These are phyloP conservation scores for Aspergillus pseudoviridinutans DNA, from an alignment of 2,329 filamentous ascomycete species.

Conservation along the genomic window DNA sequence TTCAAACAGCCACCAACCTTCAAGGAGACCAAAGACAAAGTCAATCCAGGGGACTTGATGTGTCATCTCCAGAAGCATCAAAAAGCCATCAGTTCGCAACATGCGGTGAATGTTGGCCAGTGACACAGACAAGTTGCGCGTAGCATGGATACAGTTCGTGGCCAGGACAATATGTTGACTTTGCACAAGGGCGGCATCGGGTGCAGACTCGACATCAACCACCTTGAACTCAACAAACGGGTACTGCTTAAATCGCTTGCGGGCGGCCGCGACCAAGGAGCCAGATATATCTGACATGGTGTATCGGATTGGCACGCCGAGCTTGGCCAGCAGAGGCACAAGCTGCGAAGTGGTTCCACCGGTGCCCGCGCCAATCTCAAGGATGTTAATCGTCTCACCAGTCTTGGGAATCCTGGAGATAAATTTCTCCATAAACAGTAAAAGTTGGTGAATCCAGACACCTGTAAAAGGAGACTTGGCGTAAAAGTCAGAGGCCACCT, in stretches of 20 bases:
- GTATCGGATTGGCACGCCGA: slow-evolving; percentile 30
- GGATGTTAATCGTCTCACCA: slow-evolving; percentile 27
- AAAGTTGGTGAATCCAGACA: slow-evolving; percentile 28
- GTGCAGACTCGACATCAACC: slow-evolving; percentile 23
- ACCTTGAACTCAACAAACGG: slow-evolving; percentile 19
- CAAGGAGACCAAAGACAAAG: slow-evolving; percentile 30
- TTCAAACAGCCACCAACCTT: slow-evolving; percentile 37
- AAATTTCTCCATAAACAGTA: slow-evolving; percentile 22
- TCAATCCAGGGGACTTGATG: slow-evolving; percentile 23
- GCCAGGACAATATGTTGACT: slow-evolving; percentile 28
- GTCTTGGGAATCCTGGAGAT: slow-evolving; percentile 16
- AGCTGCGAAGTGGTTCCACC: slow-evolving; percentile 29
- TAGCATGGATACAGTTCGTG: slow-evolving; percentile 33
- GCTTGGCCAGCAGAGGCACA: slow-evolving; percentile 17
- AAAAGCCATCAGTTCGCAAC: slow-evolving; percentile 25
- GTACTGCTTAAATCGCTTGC: slow-evolving; percentile 23
- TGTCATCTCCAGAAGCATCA: slow-evolving; percentile 29
- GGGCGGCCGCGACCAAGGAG: slow-evolving; percentile 29
- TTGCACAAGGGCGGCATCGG: slow-evolving; percentile 8
- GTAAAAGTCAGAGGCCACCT: slow-evolving; percentile 34
- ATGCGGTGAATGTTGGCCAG: slow-evolving; percentile 18
- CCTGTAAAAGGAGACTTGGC: slow-evolving; percentile 32
- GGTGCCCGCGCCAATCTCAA: slow-evolving; percentile 22
- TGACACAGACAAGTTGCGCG: slow-evolving; percentile 19
- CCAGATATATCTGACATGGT: slow-evolving; percentile 37